Evolutionary conservation across 768 basidiomycete genomes (phyloP).

Genomic region (Suillus subalutaceus): DNA sequence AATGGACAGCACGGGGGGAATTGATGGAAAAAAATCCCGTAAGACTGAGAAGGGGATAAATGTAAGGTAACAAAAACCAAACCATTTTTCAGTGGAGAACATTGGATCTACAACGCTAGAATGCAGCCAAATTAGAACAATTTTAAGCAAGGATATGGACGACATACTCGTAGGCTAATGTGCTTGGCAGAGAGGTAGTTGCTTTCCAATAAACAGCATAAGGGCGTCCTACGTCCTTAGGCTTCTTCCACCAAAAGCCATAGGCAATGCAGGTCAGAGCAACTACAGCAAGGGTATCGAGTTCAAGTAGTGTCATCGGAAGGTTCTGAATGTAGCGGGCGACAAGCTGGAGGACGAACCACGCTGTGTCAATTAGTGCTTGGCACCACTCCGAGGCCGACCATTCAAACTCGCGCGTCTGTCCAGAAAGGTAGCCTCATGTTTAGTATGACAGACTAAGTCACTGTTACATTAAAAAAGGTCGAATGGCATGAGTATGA

Average conservation of each 20-base stretch:
- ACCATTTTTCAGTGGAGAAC: background rate
- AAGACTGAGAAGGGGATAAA: no score
- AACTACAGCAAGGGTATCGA: constrained; percentile 39
- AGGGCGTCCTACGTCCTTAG: constrained; percentile 33
- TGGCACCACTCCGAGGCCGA: no score
- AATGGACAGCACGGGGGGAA: background rate
- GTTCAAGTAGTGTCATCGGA: constrained; percentile 38
- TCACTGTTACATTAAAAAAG: no score
- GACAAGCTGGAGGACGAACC: constrained; percentile 26
- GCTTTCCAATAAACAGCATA: background rate
- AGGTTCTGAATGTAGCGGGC: constrained; percentile 28
- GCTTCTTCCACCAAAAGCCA: constrained; percentile 43
- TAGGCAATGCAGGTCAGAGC: constrained; percentile 35
- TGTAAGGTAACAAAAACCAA: no score
- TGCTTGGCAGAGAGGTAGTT: background rate
- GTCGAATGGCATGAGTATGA: no score
- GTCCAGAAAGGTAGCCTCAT: no score
- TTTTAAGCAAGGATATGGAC: background rate
- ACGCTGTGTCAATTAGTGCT: no score
- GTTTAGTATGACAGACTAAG: no score
- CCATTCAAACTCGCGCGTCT: no score
- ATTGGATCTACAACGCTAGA: background rate
- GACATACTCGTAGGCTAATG: background rate
- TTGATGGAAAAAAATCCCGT: background rate
- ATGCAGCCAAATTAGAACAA: background rate